These are phyloP conservation scores for Cymbopogon citratus DNA, from an alignment of 176 grass and related monocot species.

Conservation along the genomic window DNA sequence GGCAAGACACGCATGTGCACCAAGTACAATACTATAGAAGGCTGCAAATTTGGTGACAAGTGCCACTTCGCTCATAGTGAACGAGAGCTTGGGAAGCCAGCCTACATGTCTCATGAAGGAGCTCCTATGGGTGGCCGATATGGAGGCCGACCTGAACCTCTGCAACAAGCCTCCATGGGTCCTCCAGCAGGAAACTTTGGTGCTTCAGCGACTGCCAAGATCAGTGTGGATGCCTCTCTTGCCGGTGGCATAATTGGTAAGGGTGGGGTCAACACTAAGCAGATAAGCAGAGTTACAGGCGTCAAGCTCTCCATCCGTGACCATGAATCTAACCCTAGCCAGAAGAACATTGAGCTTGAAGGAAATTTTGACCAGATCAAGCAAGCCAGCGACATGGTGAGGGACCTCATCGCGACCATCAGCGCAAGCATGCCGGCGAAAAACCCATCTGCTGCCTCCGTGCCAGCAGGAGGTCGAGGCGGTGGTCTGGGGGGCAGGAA, in stretches of 20 bases:
- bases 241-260: constrained; percentile 88
- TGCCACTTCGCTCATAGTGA: constrained; percentile 85
- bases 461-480: background rate
- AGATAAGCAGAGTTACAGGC: constrained; percentile 69
- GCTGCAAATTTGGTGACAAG: constrained; percentile 83
- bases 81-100: constrained; percentile 56
- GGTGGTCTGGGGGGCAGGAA: constrained; percentile 35
- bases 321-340: constrained; percentile 54
- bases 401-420: constrained; percentile 65
- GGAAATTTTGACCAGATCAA: constrained; percentile 95
- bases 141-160: constrained; percentile 38
- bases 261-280: constrained; percentile 88
- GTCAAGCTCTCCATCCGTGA: constrained; percentile 78
- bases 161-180: constrained; percentile 23
- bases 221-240: constrained; percentile 81
- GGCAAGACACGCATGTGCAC: constrained; percentile 81
- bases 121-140: constrained; percentile 48
- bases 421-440: constrained; percentile 28
- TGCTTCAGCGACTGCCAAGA: constrained; percentile 78
- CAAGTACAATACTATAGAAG: constrained; percentile 83
- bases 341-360: constrained; percentile 93
- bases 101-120: constrained; percentile 36
- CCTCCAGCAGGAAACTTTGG: constrained; percentile 66
- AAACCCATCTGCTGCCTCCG: background rate
- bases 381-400: constrained; percentile 75